Evolutionary conservation across 1,139 yeast genomes (phyloP).

Genomic region (Yamadazyma trypodendri): DNA sequence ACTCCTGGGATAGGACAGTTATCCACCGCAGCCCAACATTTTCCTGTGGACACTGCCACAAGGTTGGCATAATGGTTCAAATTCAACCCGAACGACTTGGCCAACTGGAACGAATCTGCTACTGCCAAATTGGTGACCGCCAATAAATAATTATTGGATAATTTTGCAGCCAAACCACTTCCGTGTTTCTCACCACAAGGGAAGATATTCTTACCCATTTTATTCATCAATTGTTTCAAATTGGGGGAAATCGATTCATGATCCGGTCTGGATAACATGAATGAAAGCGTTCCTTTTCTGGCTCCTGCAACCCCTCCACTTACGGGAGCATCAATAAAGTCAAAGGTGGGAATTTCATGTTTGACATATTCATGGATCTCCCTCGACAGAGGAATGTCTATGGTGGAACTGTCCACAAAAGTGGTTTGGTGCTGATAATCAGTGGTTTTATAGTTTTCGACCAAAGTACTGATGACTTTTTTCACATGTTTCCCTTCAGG

Average conservation of each 20-base stretch:
- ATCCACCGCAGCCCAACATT: conserved; percentile 60
- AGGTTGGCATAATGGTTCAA: conserved; percentile 49
- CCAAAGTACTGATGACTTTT: conserved; percentile 42
- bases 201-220: conserved; percentile 55
- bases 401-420: conserved; percentile 54
- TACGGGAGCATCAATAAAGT: conserved; percentile 59
- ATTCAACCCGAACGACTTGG: conserved; percentile 53
- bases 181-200: conserved; percentile 56
- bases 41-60: conserved; percentile 59
- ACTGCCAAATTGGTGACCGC: conserved; percentile 61
- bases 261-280: conserved; percentile 50
- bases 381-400: conserved; percentile 51
- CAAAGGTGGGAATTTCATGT: conserved; percentile 26
- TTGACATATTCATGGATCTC: conserved; percentile 40
- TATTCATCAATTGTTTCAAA: conserved; percentile 31
- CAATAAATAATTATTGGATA: conserved; percentile 56
- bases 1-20: conserved; percentile 60
- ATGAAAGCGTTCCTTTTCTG: conserved; percentile 52
- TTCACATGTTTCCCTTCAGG: conserved; percentile 59
- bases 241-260: conserved; percentile 27
- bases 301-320: conserved; percentile 66
- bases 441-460: conserved; percentile 23
- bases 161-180: conserved; percentile 58
- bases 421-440: conserved; percentile 19
- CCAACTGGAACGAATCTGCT: conserved; percentile 60